A percentile compares a stretch with the other conserved stretches of the same genome.
Evolutionary conservation across 768 basidiomycete species (phyloP).

Genomic region (Collybia sp.): DNA sequence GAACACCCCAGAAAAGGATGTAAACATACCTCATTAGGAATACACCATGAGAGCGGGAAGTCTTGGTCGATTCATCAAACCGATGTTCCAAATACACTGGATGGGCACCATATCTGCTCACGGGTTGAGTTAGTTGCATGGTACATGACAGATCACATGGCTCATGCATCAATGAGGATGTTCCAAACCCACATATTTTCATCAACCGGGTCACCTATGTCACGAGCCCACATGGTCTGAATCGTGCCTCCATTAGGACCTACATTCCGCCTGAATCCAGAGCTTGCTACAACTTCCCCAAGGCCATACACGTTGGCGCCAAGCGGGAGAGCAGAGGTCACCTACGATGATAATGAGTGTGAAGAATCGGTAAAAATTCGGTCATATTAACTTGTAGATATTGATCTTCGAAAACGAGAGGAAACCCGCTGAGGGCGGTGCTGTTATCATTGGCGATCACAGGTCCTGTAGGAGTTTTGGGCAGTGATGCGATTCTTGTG

Average conservation of each 20-base stretch:
- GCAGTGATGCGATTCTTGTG: constrained; percentile 59
- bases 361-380: neutral
- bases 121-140: neutral
- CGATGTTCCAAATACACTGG: constrained; percentile 73
- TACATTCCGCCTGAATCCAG: constrained; percentile 63
- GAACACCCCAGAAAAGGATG: neutral
- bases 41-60: constrained; percentile 67
- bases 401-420: constrained; percentile 75
- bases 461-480: constrained; percentile 53
- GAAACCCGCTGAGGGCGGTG: constrained; percentile 58
- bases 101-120: constrained; percentile 62
- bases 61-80: constrained; percentile 44
- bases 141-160: neutral
- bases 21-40: constrained; percentile 58
- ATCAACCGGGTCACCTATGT: constrained; percentile 58
- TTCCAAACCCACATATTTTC: constrained; percentile 50
- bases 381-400: constrained; percentile 55
- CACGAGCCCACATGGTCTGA: constrained; percentile 67
- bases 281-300: constrained; percentile 67
- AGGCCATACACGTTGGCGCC: constrained; percentile 75
- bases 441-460: constrained; percentile 44
- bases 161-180: neutral
- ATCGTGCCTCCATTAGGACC: constrained; percentile 52
- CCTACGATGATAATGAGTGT: constrained; percentile 19
- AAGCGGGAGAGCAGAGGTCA: constrained; percentile 62